phyloP scores from a whole-genome alignment of 2,329 filamentous ascomycete species.

The Trichoderma atroviride region DNA sequence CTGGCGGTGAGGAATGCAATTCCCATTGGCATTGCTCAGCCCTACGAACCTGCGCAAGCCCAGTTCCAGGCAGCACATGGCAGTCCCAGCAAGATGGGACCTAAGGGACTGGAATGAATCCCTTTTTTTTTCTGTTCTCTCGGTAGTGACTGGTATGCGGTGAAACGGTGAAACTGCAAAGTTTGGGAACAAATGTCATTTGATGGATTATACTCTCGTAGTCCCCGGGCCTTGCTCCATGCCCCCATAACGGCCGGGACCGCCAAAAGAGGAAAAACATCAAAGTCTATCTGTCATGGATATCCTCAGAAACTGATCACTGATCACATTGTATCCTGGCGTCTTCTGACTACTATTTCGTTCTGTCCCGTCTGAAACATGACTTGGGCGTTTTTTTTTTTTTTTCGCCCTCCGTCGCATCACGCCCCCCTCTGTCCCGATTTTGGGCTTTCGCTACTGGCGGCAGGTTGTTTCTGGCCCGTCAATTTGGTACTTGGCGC shows the following conservation, averaged over 20 bases:
- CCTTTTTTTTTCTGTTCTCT: not conserved
- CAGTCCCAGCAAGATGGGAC: slow-evolving; percentile 12
- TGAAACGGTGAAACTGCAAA: not conserved
- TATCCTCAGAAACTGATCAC: not conserved
- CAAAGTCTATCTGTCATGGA: slow-evolving; percentile 10
- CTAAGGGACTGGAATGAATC: not conserved
- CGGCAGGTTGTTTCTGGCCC: not conserved
- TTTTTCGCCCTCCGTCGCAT: slow-evolving; percentile 7
- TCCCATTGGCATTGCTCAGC: slow-evolving; percentile 13
- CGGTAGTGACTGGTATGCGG: not conserved
- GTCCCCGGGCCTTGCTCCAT: not conserved
- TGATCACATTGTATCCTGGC: not conserved
- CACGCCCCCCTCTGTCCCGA: not conserved
- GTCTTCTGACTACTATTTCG: not conserved
- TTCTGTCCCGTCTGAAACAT: not conserved
- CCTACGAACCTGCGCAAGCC: slow-evolving; percentile 13
- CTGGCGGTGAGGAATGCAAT: not conserved
- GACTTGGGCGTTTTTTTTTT: not conserved
- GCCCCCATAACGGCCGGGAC: not conserved
- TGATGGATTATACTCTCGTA: not conserved
- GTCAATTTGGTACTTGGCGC: slow-evolving; percentile 14
- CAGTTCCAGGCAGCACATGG: slow-evolving; percentile 4
- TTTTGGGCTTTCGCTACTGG: not conserved
- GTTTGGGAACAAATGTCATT: not conserved
- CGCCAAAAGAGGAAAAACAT: not conserved